A percentile compares a stretch with the other conserved stretches of the same genome.
These are phyloP conservation scores for Didymella glomerata DNA, from an alignment of 2,329 filamentous ascomycete species.

Conservation along the genomic window DNA sequence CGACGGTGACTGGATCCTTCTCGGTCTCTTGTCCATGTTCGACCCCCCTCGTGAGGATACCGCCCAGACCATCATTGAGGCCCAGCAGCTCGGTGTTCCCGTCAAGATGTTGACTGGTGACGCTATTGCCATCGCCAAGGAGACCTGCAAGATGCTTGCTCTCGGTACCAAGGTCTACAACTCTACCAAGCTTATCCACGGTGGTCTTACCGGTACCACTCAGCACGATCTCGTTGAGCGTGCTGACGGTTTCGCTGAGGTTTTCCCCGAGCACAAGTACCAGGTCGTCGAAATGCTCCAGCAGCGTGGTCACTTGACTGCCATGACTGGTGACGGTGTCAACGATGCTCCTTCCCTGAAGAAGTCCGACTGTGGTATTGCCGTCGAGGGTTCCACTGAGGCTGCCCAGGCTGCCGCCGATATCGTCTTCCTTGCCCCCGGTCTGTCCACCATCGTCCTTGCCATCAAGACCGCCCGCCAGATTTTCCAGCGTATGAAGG, in stretches of 20 bases:
- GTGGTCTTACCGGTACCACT: constrained; percentile 75
- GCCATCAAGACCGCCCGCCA: constrained; percentile 78
- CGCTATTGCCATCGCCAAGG: constrained; percentile 80
- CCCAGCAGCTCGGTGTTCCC: constrained; percentile 76
- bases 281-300: constrained; percentile 79
- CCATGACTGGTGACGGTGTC: constrained; percentile 79
- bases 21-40: constrained; percentile 82
- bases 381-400: constrained; percentile 75
- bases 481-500: constrained; percentile 82
- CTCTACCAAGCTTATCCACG: constrained; percentile 78
- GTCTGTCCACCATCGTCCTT: constrained; percentile 74
- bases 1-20: constrained; percentile 75
- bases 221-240: constrained; percentile 80
- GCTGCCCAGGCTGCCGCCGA: constrained; percentile 76
- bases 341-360: constrained; percentile 78
- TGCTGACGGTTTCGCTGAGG: constrained; percentile 76
- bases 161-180: constrained; percentile 84
- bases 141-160: constrained; percentile 83
- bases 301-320: constrained; percentile 75
- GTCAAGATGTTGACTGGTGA: constrained; percentile 87
- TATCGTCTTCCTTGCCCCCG: constrained; percentile 77
- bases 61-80: constrained; percentile 79
- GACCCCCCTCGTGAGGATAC: constrained; percentile 81
- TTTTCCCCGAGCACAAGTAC: constrained; percentile 80
- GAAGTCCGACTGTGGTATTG: constrained; percentile 78